A percentile compares a stretch with the other conserved stretches of the same genome.
phyloP scores from a whole-genome alignment of 2,329 filamentous ascomycete genomes.

The Claviceps sorghi region DNA sequence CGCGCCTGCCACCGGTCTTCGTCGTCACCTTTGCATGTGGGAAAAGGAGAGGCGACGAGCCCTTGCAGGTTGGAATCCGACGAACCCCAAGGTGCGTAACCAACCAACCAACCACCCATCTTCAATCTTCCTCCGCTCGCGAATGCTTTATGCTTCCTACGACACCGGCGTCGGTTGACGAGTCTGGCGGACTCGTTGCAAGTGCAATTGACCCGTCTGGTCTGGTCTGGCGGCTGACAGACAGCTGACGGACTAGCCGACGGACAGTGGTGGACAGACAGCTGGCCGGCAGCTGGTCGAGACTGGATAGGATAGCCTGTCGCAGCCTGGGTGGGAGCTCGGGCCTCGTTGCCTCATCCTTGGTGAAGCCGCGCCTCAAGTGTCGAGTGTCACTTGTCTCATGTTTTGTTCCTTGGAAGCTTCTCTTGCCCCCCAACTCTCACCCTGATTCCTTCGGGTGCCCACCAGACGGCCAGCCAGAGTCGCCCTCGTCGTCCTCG shows the following conservation, averaged over 20 bases:
- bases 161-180: no score
- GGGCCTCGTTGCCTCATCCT: background rate
- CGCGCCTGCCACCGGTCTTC: background rate
- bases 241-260: no score
- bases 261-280: no score
- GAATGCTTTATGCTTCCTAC: no score
- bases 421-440: background rate
- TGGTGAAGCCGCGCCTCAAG: background rate
- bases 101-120: background rate
- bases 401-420: background rate
- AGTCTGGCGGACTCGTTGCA: no score
- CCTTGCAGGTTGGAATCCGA: no score
- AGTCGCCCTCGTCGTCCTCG: no score
- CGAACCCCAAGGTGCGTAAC: background rate
- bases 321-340: background rate
- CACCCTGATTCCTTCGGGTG: background rate
- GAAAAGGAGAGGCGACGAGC: no score
- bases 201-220: no score
- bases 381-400: conserved; percentile 1
- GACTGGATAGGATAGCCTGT: no score
- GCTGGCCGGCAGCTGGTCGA: background rate
- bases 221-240: no score
- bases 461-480: background rate
- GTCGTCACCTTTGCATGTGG: background rate
- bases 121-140: no score